These are phyloP conservation scores for Barnettozyma sucrosica DNA, from an alignment of 805 yeast genomes.

Conservation along the genomic window DNA sequence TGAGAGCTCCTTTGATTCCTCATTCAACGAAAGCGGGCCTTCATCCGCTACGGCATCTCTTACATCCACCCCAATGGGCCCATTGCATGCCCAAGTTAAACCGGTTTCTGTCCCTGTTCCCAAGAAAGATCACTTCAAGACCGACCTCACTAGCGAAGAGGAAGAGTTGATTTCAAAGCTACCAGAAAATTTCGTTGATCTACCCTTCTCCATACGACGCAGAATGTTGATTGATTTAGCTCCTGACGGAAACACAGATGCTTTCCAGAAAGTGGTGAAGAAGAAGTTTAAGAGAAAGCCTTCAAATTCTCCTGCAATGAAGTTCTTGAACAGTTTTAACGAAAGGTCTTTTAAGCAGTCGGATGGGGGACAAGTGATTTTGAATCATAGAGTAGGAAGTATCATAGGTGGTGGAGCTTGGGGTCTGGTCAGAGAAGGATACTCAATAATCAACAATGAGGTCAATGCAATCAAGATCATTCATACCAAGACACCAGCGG, in stretches of 20 bases:
- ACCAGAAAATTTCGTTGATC: slow-evolving; percentile 47
- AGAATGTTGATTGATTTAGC: slow-evolving; percentile 32
- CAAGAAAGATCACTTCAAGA: slow-evolving; percentile 6
- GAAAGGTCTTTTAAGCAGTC: slow-evolving; percentile 29
- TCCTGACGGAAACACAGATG: slow-evolving; percentile 30
- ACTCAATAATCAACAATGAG: slow-evolving; percentile 21
- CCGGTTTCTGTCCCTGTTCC: slow-evolving; percentile 33
- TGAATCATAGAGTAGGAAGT: slow-evolving; percentile 61
- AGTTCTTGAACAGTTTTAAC: slow-evolving; percentile 24
- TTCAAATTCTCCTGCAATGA: slow-evolving; percentile 23
- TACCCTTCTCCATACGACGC: slow-evolving; percentile 59
- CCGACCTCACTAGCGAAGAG: slow-evolving; percentile 24
- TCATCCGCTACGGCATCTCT: slow-evolving; percentile 13
- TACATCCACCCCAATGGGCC: slow-evolving; percentile 23
- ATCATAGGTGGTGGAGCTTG: slow-evolving; percentile 87
- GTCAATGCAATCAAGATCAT: slow-evolving; percentile 58
- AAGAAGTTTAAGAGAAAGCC: slow-evolving; percentile 23
- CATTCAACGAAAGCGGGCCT: slow-evolving; percentile 11
- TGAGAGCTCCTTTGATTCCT: slow-evolving; percentile 17
- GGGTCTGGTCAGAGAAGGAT: slow-evolving; percentile 77
- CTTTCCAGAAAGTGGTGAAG: slow-evolving; percentile 23
- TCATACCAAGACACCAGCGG: slow-evolving; percentile 45
- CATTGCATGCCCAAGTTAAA: slow-evolving; percentile 29
- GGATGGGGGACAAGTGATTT: slow-evolving; percentile 62
- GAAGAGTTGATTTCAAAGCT: slow-evolving; percentile 29